A percentile compares a stretch with the other conserved stretches of the same genome.
Conservation (phyloP, 1,139 yeast species). For the Suhomyces anneliseae region DNA sequence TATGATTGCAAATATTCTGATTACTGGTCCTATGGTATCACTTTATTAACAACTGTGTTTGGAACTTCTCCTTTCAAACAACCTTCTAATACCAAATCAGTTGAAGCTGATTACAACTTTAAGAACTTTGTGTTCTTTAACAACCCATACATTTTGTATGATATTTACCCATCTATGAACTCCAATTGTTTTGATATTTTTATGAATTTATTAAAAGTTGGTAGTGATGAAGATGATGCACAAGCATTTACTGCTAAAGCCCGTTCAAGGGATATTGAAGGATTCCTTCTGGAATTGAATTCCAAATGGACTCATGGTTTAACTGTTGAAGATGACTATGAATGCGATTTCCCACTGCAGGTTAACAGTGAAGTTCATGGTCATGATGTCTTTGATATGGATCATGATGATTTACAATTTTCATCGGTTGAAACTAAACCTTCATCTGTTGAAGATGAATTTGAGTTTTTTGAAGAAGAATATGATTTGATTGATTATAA, state of each 20-base stretch:
- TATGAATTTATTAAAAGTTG: slow-evolving; percentile 34
- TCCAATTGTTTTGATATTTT: slow-evolving; percentile 35
- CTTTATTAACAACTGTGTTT: slow-evolving; percentile 48
- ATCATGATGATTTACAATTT: slow-evolving; percentile 24
- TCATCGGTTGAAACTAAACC: slow-evolving; percentile 9
- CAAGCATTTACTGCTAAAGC: slow-evolving; percentile 27
- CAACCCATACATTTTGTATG: slow-evolving; percentile 38
- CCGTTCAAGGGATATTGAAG: slow-evolving; percentile 27
- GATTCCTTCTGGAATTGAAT: slow-evolving; percentile 31
- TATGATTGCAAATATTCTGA: slow-evolving; percentile 40
- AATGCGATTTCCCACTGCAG: slow-evolving; percentile 9
- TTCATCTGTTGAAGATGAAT: slow-evolving; percentile 11
- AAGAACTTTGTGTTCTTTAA: slow-evolving; percentile 38
- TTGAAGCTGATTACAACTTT: slow-evolving; percentile 35
- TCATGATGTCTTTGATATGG: slow-evolving; percentile 32
- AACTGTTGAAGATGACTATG: slow-evolving; percentile 37
- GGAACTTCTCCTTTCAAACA: slow-evolving; percentile 47
- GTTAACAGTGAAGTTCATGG: slow-evolving; percentile 7
- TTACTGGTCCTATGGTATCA: slow-evolving; percentile 45
- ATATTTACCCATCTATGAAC: slow-evolving; percentile 45
- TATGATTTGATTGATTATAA: slow-evolving; percentile 14
- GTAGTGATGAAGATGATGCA: slow-evolving; percentile 34
- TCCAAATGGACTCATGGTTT: slow-evolving; percentile 33
- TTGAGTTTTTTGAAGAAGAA: slow-evolving; percentile 10
- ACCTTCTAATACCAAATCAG: slow-evolving; percentile 19